Evolutionary conservation across 139 green algal genomes (phyloP), one percentile per base, ranked within the genome.

Genomic region (Limnomonas spitsbergensis): DNA sequence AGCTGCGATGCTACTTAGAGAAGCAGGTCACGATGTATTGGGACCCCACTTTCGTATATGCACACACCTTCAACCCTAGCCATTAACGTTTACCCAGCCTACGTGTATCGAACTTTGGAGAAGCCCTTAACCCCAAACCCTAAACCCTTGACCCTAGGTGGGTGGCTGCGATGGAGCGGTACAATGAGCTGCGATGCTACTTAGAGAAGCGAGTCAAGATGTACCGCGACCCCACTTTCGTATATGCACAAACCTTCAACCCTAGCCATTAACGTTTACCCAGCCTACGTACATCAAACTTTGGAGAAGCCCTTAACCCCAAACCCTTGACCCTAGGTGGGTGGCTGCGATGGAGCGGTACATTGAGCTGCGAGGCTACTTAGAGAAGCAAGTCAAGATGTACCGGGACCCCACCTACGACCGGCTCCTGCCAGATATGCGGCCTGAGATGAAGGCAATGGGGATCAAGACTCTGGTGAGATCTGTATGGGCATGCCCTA

Each of bases 351-450:
- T 78, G 73, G 53, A 53, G 53, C 47, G 29, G 56, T 70, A 70
- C 56, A 20, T 70, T 7, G n/a, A 34, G 27, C 6, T 4, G 9
- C 56, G 56, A 42, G 53, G 35, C 47, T 34, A 40, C 52, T 69
- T 78, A 32, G 14, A 71, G 53, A 53, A 73, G 36, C 56, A 80
- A 52, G 76, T 94, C 32, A 89, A 89, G 42, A 91, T 92, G 71
- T 98, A 92, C 75, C 87, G 91, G 2, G 91, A 96, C 73, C 95
- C 95, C 6, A 90, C 90, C 2, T 94, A 88, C 38, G 93, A 99
- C 77, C 86, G 88, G 29, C 56, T 70, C 4, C 56, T 70, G 27
- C 56, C 56, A 37, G 56, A 70, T 36, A 24, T 37, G 56, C 9
- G 56, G 29, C 56, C 56, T 14, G 56, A 70, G 56, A 70, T 70